Evolutionary conservation across 1,139 yeast species (phyloP).

Genomic region (Diutina ranongensis): DNA sequence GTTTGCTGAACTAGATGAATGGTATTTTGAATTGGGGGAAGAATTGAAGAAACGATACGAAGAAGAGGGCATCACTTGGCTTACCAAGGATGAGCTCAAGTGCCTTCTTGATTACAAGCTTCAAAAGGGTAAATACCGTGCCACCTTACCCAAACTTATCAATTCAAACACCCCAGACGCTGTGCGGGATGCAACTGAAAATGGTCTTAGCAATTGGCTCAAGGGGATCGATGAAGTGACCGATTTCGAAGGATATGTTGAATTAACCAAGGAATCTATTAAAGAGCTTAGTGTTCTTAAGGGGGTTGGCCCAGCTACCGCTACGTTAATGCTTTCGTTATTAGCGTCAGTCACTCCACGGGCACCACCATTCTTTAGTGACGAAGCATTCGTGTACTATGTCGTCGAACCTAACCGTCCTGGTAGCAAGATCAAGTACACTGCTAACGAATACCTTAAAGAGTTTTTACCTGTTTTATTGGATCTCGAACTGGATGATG

Average conservation of each 20-base stretch:
- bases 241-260: constrained; percentile 11
- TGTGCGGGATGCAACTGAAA: constrained; percentile 19
- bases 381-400: constrained; percentile 30
- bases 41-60: constrained; percentile 13
- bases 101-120: constrained; percentile 40
- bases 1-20: constrained; percentile 23
- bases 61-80: constrained; percentile 13
- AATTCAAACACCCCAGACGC: constrained; percentile 19
- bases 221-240: constrained; percentile 9
- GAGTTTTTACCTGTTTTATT: constrained; percentile 10
- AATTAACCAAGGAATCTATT: constrained; percentile 15
- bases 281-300: constrained; percentile 22
- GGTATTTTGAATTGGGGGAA: constrained; percentile 24
- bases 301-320: constrained; percentile 45
- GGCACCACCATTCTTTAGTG: constrained; percentile 40
- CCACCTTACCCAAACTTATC: constrained; percentile 31
- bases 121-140: constrained; percentile 36
- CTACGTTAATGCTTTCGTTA: constrained; percentile 31
- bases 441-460: constrained; percentile 28
- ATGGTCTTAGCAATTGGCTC: constrained; percentile 19
- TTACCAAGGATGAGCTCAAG: constrained; percentile 26
- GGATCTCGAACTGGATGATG: background rate
- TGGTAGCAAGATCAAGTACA: constrained; percentile 27
- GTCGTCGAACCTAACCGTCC: constrained; percentile 21
- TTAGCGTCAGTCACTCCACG: constrained; percentile 13